phyloP scores from a whole-genome alignment of 495 filamentous ascomycete genomes.

The Penicillium ucsense region DNA sequence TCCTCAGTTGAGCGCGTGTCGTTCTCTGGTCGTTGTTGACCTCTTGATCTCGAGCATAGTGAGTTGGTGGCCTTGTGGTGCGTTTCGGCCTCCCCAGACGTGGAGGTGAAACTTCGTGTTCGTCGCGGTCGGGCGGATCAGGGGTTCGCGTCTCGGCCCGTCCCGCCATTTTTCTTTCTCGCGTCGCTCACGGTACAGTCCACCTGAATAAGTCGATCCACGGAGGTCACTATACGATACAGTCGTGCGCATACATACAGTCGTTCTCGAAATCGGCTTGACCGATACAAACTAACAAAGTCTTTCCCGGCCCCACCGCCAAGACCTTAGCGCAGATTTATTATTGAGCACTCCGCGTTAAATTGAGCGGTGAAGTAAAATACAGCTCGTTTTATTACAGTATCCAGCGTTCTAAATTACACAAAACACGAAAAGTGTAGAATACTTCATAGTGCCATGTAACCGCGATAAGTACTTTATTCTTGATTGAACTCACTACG shows the following conservation, averaged over 20 bases:
- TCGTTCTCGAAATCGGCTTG: constrained; percentile 4
- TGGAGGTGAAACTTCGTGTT: not conserved
- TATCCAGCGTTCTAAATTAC: not conserved
- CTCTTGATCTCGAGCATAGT: constrained; percentile 1
- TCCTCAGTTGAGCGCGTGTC: not conserved
- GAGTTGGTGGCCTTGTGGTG: constrained; percentile 1
- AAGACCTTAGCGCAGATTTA: constrained; percentile 1
- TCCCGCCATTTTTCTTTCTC: not conserved
- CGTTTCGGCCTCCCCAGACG: not conserved
- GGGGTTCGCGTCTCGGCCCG: not conserved
- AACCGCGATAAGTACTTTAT: no score
- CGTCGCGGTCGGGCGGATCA: not conserved
- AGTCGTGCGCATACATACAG: no score
- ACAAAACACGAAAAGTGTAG: not conserved
- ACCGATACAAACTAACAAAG: not conserved
- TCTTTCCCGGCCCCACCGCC: constrained; percentile 1
- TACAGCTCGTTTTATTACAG: not conserved
- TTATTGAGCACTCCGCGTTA: not conserved
- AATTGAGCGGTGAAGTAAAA: not conserved
- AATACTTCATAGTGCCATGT: not conserved
- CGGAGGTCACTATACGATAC: no score
- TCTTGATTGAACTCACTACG: not conserved
- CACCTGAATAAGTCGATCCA: no score
- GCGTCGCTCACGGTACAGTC: no score
- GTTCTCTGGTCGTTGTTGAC: not conserved